These are phyloP conservation scores for Cryphonectria japonica DNA, from an alignment of 2,329 filamentous ascomycete species.

Conservation along the genomic window DNA sequence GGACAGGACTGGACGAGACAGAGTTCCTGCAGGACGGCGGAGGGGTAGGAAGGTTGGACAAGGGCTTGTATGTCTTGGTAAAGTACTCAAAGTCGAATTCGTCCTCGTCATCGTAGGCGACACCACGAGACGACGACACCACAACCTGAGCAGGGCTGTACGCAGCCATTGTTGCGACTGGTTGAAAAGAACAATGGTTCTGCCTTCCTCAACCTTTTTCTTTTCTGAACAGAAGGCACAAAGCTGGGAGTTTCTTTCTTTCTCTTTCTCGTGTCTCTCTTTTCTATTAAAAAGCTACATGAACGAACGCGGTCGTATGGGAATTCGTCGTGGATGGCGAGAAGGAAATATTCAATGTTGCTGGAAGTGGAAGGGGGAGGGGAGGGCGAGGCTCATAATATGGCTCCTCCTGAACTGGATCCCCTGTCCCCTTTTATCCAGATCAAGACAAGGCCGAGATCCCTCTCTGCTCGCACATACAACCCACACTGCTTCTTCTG, in stretches of 20 bases:
- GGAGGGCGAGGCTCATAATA: background rate
- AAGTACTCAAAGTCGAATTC: constrained; percentile 60
- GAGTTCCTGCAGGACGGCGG: constrained; percentile 58
- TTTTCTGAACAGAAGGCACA: background rate
- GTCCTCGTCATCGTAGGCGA: constrained; percentile 42
- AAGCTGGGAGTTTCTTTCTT: constrained; percentile 6
- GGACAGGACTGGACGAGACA: constrained; percentile 48
- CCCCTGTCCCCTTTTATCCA: constrained; percentile 26
- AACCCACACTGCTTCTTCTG: background rate
- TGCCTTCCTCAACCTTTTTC: background rate
- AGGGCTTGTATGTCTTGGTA: constrained; percentile 63
- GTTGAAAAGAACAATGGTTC: constrained; percentile 11
- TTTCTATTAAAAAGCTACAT: constrained; percentile 28
- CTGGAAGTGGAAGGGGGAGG: background rate
- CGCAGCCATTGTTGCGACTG: constrained; percentile 26
- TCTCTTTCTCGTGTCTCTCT: background rate
- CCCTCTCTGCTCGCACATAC: background rate
- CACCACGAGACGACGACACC: constrained; percentile 19
- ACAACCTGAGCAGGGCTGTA: constrained; percentile 23
- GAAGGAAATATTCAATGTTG: background rate
- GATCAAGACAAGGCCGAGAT: constrained; percentile 5
- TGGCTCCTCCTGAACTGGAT: constrained; percentile 4
- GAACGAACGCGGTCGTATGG: constrained; percentile 25
- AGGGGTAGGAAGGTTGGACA: constrained; percentile 70
- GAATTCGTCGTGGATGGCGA: background rate